phyloP scores from a whole-genome alignment of 225 moss, liverwort and hornwort genomes.

The Sphagnum contortum region DNA sequence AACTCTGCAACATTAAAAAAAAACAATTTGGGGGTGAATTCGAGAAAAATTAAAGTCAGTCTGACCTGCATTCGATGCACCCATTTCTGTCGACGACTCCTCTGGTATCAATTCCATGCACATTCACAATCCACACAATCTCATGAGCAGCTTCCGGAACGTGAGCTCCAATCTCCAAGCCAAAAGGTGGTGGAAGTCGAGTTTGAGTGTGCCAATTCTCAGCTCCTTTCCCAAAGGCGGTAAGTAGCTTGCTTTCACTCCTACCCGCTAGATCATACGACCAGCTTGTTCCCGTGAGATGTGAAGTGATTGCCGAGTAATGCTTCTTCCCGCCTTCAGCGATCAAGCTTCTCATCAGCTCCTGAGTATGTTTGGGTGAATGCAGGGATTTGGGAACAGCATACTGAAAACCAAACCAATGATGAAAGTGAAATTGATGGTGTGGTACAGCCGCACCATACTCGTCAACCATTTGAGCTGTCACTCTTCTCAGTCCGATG shows the following conservation, averaged over 20 bases:
- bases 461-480: conserved; percentile 29
- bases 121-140: conserved; percentile 21
- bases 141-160: conserved; percentile 6
- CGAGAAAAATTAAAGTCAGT: neutral
- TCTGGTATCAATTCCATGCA: conserved; percentile 39
- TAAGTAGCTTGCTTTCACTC: neutral
- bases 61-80: conserved; percentile 42
- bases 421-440: conserved; percentile 26
- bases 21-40: too few species aligned
- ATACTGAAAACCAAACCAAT: conserved; percentile 19
- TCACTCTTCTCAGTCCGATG: conserved; percentile 19
- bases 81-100: conserved; percentile 20
- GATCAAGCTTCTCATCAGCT: too few species aligned
- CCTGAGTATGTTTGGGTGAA: conserved; percentile 3
- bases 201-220: conserved; percentile 28
- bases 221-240: conserved; percentile 22
- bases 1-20: too few species aligned
- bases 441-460: conserved; percentile 19
- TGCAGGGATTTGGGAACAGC: conserved; percentile 21
- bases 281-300: too few species aligned
- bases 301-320: too few species aligned
- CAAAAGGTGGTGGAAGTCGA: conserved; percentile 15
- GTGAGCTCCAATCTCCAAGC: conserved; percentile 11
- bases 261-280: too few species aligned
- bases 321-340: too few species aligned